A percentile compares a stretch with the other conserved stretches of the same genome.
These are phyloP conservation scores for Ogataea chonburiensis DNA, from an alignment of 805 yeast species.

Conservation along the genomic window DNA sequence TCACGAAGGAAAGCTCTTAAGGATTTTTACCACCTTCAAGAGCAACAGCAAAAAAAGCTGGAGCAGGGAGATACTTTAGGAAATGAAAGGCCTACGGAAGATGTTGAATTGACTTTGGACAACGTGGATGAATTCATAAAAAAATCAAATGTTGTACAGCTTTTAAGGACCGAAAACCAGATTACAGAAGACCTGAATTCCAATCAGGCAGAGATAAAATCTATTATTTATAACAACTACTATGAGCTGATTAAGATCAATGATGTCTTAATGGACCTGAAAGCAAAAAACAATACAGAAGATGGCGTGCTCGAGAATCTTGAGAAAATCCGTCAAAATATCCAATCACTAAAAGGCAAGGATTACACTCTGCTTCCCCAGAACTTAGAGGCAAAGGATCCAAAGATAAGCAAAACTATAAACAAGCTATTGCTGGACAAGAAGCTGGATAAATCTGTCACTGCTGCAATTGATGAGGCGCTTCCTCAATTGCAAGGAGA, in stretches of 20 bases:
- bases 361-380: constrained; percentile 16
- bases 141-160: constrained; percentile 30
- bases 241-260: constrained; percentile 69
- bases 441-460: constrained; percentile 14
- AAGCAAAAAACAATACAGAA: constrained; percentile 22
- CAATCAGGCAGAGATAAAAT: constrained; percentile 61
- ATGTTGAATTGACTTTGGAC: constrained; percentile 24
- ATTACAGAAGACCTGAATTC: constrained; percentile 47
- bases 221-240: constrained; percentile 73
- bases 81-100: constrained; percentile 1
- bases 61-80: constrained; percentile 8
- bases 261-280: constrained; percentile 46
- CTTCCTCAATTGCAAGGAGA: constrained; percentile 23
- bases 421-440: constrained; percentile 18
- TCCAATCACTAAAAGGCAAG: constrained; percentile 19
- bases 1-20: constrained; percentile 41
- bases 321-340: constrained; percentile 24
- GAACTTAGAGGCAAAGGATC: constrained; percentile 10
- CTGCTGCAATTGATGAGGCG: constrained; percentile 19
- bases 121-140: constrained; percentile 35
- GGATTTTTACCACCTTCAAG: constrained; percentile 41
- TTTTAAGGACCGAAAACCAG: constrained; percentile 38
- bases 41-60: constrained; percentile 27
- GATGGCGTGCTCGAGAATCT: constrained; percentile 27
- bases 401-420: constrained; percentile 19